Evolutionary conservation across 1,139 yeast species (phyloP).

Genomic region (Magnusiomyces paraingens): DNA sequence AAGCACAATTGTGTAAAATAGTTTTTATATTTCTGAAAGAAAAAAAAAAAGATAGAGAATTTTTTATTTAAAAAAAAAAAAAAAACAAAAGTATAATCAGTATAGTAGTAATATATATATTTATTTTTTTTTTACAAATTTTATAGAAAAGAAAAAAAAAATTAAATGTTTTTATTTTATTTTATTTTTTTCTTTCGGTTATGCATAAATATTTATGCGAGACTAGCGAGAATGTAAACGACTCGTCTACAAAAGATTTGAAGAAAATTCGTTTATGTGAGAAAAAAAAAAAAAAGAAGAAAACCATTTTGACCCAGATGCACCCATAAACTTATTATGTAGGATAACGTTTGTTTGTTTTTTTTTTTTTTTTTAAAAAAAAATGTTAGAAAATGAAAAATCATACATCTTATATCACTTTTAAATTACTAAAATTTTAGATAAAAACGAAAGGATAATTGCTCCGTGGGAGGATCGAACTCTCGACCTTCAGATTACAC

Average conservation of each 20-base stretch:
- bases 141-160: not conserved
- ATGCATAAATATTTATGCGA: no score
- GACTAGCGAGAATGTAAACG: no score
- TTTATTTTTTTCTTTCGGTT: no score
- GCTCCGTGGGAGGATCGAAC: conserved; percentile 17
- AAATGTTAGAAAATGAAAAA: no score
- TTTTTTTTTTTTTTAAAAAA: not conserved
- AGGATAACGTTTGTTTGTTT: not conserved
- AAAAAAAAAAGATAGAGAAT: not conserved
- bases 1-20: not conserved
- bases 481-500: conserved; percentile 16
- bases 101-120: not conserved
- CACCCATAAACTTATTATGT: no score
- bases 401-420: no score
- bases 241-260: no score
- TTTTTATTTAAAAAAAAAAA: not conserved
- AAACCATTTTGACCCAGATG: no score
- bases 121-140: not conserved
- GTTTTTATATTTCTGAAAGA: not conserved
- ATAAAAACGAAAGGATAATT: conserved; percentile 7
- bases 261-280: no score
- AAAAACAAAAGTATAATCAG: not conserved
- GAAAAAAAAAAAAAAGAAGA: no score
- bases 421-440: no score
- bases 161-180: not conserved